A percentile compares a stretch with the other conserved stretches of the same genome.
Conservation (phyloP, 1,139 yeast species). For the Saccharomyces hybrid region DNA sequence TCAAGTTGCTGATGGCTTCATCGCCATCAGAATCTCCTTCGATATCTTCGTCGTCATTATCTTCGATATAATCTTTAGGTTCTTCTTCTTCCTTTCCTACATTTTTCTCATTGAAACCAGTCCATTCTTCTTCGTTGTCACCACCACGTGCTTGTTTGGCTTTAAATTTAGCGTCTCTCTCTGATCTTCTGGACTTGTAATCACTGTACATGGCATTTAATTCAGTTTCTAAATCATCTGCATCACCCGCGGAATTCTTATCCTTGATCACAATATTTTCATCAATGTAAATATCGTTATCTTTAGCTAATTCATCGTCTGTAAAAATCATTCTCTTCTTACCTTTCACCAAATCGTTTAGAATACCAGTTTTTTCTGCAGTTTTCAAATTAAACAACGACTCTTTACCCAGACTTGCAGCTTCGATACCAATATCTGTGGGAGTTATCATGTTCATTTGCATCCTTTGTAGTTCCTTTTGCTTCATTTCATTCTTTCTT, state of each 20-base stretch:
- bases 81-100: constrained; percentile 40
- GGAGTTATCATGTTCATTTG: constrained; percentile 96
- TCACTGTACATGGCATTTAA: constrained; percentile 73
- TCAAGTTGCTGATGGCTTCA: constrained; percentile 56
- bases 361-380: constrained; percentile 81
- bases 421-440: constrained; percentile 88
- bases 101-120: constrained; percentile 54
- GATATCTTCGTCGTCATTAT: constrained; percentile 37
- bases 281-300: constrained; percentile 44
- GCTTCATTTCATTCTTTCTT: constrained; percentile 72
- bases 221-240: constrained; percentile 72
- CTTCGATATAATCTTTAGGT: constrained; percentile 32
- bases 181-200: constrained; percentile 67
- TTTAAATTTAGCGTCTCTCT: constrained; percentile 67
- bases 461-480: constrained; percentile 82
- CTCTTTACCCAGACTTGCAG: constrained; percentile 74
- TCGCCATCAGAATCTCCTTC: constrained; percentile 57
- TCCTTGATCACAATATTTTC: constrained; percentile 37
- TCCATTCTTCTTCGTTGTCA: constrained; percentile 78
- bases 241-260: constrained; percentile 40
- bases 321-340: constrained; percentile 69
- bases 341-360: constrained; percentile 69
- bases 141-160: constrained; percentile 81
- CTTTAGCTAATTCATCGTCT: constrained; percentile 47
- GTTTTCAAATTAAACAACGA: constrained; percentile 72